Evolutionary conservation across 2,329 filamentous ascomycete genomes (phyloP), one percentile per base, ranked within the genome.

Genomic region (Monascus ruber): DNA sequence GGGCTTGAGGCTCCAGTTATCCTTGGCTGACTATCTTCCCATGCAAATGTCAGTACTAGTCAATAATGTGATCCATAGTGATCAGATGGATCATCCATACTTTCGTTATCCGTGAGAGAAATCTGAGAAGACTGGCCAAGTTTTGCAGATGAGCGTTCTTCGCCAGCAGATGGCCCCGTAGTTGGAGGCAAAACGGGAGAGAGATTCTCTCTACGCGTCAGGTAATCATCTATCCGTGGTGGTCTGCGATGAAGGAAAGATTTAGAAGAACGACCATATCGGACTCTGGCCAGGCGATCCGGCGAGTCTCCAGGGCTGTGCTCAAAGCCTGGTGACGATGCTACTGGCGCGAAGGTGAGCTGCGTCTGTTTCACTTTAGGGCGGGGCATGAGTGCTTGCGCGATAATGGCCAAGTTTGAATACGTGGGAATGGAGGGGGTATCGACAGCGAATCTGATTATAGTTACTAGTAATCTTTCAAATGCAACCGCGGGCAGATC

Each of bases 341-440:
- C 52, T 9, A 59, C 39, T 24, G 65, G 51, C 7, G 60, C 55
- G 46, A 69, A 68, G n/a, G 61, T 47, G 31, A 69, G 57, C 35
- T 61, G 63, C 37, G 65, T 63, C 49, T 69, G 66, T 47, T 62
- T 62, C 37, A 43, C 45, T 45, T 58, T 60, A 37, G 48, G 55
- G 48, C 55, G 54, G 42, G 58, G 52, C 58, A 60, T 60, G 7
- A 25, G 36, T 36, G 41, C 36, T 38, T 36, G 39, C 27, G 35
- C n/a, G 27, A 36, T 31, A 8, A 31, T 31, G 8, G 29, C 8
- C 8, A 31, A 11, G n/a, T 31, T 8, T 11, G 8, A 31, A 31
- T 8, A 11, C 29, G 8, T 31, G 8, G 8, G 29, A 31, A 17
- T 2, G 17, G 29, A 8, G 29, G 29, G 29, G 2, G 29, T 31